These are phyloP conservation scores for Suillus tomentosus DNA, from an alignment of 768 basidiomycete species.

Conservation along the genomic window DNA sequence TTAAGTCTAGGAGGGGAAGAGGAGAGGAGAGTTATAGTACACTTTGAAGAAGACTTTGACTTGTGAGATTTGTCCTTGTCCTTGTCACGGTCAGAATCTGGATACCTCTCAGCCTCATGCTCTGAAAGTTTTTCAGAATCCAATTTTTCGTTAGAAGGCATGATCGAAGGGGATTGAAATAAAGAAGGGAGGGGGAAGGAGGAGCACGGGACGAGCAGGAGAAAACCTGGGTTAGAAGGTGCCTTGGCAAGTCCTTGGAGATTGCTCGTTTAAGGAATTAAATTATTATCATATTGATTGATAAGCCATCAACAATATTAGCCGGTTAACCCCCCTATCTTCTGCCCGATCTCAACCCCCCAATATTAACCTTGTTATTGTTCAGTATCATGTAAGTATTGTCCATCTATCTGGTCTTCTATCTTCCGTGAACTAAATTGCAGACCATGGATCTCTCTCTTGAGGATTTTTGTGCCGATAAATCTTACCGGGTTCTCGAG, in stretches of 20 bases:
- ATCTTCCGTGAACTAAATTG: constrained; percentile 7
- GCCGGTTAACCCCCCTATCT: constrained; percentile 5
- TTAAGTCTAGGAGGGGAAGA: constrained; percentile 8
- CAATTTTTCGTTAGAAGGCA: constrained; percentile 28
- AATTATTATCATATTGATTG: constrained; percentile 9
- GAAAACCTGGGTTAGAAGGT: constrained; percentile 4
- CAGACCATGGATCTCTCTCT: constrained; percentile 32
- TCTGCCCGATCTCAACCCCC: background rate
- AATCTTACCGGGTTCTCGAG: constrained; percentile 72
- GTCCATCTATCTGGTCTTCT: constrained; percentile 5
- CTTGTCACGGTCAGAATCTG: constrained; percentile 8
- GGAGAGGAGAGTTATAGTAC: constrained; percentile 21
- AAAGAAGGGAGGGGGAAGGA: constrained; percentile 4
- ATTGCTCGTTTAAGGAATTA: constrained; percentile 11
- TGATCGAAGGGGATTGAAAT: constrained; percentile 11
- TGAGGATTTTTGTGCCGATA: constrained; percentile 50
- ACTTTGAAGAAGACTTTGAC: constrained; percentile 35
- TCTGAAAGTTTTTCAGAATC: constrained; percentile 20
- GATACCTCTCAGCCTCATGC: constrained; percentile 25
- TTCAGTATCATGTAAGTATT: constrained; percentile 4
- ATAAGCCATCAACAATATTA: constrained; percentile 9
- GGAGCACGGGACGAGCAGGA: constrained; percentile 5
- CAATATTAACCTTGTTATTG: background rate
- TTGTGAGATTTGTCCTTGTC: constrained; percentile 21
- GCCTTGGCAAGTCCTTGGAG: constrained; percentile 6